These are phyloP conservation scores for Botryotinia calthae DNA, from an alignment of 2,329 filamentous ascomycete genomes.

Conservation along the genomic window DNA sequence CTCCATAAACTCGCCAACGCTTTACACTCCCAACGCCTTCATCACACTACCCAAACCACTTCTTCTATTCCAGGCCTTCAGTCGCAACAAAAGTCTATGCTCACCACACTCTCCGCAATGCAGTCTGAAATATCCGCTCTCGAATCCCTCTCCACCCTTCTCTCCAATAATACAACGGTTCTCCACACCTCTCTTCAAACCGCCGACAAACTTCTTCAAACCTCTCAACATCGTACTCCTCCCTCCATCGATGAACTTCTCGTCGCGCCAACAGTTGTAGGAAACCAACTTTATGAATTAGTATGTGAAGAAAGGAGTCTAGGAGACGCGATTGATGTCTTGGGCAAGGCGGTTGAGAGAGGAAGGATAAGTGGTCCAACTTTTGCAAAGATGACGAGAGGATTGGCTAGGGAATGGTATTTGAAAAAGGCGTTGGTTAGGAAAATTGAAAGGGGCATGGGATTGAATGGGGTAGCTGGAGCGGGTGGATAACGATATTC, in stretches of 20 bases:
- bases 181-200: slow-evolving; percentile 73
- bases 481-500: slow-evolving; percentile 11
- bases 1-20: slow-evolving; percentile 71
- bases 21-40: slow-evolving; percentile 66
- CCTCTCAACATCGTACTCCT: slow-evolving; percentile 64
- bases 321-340: slow-evolving; percentile 80
- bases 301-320: slow-evolving; percentile 86
- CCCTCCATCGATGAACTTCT: slow-evolving; percentile 87
- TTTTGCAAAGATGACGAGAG: slow-evolving; percentile 75
- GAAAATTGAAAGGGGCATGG: slow-evolving; percentile 77
- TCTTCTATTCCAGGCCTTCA: slow-evolving; percentile 71
- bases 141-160: slow-evolving; percentile 64
- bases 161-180: slow-evolving; percentile 75
- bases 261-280: slow-evolving; percentile 90
- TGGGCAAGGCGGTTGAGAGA: slow-evolving; percentile 70
- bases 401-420: slow-evolving; percentile 75
- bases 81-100: slow-evolving; percentile 77
- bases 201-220: slow-evolving; percentile 74
- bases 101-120: slow-evolving; percentile 64
- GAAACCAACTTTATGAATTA: slow-evolving; percentile 85
- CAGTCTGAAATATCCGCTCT: slow-evolving; percentile 72
- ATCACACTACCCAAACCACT: slow-evolving; percentile 68
- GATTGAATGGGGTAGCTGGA: slow-evolving; percentile 45
- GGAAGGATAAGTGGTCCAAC: slow-evolving; percentile 69
- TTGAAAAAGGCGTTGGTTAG: slow-evolving; percentile 76